Evolutionary conservation across 257 asterid species (phyloP).

Genomic region (Thymus mandschuricus): DNA sequence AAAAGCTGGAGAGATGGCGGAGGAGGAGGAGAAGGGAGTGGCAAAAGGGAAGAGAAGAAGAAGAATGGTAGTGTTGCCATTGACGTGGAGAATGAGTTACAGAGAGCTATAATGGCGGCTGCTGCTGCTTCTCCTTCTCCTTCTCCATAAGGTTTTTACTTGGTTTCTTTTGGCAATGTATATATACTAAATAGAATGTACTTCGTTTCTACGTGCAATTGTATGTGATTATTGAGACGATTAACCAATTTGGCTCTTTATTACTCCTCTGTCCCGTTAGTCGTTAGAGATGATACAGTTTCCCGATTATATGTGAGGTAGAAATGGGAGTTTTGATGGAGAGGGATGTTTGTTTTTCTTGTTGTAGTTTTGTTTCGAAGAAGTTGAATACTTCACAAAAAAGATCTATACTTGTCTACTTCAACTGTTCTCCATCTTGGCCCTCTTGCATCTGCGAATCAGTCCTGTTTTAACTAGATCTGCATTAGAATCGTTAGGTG

Average conservation of each 20-base stretch:
- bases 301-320: too few species aligned
- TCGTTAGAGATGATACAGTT: too few species aligned
- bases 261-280: neutral
- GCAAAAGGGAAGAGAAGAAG: conserved; percentile 55
- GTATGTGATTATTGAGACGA: neutral
- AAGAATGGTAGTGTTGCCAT: conserved; percentile 38
- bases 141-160: conserved; percentile 27
- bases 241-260: neutral
- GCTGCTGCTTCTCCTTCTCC: conserved; percentile 60
- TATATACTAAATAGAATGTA: conserved; percentile 19
- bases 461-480: too few species aligned
- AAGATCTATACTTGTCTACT: too few species aligned
- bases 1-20: conserved; percentile 48
- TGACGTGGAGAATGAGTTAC: conserved; percentile 83
- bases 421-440: too few species aligned
- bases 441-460: too few species aligned
- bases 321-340: too few species aligned
- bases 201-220: neutral
- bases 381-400: too few species aligned
- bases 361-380: too few species aligned
- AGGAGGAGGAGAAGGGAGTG: conserved; percentile 39
- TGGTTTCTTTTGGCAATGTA: conserved; percentile 10
- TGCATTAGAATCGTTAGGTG: too few species aligned
- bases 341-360: too few species aligned
- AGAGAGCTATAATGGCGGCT: conserved; percentile 85